These are phyloP conservation scores for Crotalaria pallida DNA, from an alignment of 306 rosid species.

Conservation along the genomic window DNA sequence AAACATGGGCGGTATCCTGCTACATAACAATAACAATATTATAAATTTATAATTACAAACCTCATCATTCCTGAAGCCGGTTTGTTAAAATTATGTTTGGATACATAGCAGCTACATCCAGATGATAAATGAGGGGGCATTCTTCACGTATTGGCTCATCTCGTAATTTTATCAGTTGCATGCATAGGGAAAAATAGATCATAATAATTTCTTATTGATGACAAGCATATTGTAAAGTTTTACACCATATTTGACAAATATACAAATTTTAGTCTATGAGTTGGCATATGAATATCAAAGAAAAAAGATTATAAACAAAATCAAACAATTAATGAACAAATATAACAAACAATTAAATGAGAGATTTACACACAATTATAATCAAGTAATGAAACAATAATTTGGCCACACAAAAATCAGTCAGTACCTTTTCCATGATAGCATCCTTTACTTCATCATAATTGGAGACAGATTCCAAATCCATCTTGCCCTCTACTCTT, in stretches of 20 bases:
- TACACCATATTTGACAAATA: neutral
- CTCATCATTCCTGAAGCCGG: constrained; percentile 85
- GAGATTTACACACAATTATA: constrained; percentile 4
- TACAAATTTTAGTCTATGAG: neutral
- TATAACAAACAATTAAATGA: neutral
- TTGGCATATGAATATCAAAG: neutral
- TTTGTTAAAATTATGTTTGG: constrained; percentile 95
- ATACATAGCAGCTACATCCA: constrained; percentile 99
- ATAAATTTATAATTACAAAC: neutral
- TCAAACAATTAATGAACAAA: neutral
- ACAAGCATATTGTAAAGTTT: constrained; percentile 9
- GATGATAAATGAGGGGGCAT: constrained; percentile 93
- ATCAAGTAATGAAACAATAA: neutral
- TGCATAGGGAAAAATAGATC: constrained; percentile 17
- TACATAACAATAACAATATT: constrained; percentile 21
- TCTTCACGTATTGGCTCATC: constrained; percentile 79
- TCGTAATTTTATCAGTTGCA: constrained; percentile 71
- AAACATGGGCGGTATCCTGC: constrained; percentile 12
- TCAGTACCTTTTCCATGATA: constrained; percentile 79
- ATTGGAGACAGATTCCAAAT: constrained; percentile 69
- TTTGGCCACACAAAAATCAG: constrained; percentile 24
- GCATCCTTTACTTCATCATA: constrained; percentile 83
- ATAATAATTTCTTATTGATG: constrained; percentile 12
- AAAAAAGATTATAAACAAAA: neutral
- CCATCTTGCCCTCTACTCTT: constrained; percentile 91